Conservation (phyloP, 1,139 yeast genomes). For the Fermentozyma sake region DNA sequence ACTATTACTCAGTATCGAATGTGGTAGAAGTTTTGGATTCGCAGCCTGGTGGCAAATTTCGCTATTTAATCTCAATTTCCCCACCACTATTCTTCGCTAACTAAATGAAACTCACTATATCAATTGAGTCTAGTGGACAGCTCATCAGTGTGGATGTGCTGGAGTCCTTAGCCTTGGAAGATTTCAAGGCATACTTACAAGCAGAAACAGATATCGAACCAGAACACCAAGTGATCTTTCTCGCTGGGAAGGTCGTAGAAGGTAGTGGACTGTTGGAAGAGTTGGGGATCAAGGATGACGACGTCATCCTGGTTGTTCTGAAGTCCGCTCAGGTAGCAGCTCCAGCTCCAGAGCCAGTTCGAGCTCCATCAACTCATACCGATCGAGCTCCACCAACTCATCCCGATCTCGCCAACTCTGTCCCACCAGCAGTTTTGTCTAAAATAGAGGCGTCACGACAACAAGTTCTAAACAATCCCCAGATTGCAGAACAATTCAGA, state of each 20-base stretch:
- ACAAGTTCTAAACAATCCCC: conserved; percentile 39
- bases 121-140: conserved; percentile 26
- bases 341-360: conserved; percentile 34
- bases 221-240: conserved; percentile 41
- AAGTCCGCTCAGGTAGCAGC: too few relatives aligned
- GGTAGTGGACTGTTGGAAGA: conserved; percentile 37
- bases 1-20: too few relatives aligned
- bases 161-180: conserved; percentile 58
- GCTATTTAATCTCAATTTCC: too few relatives aligned
- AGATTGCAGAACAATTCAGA: conserved; percentile 29
- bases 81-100: neutral
- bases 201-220: conserved; percentile 63
- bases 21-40: too few relatives aligned
- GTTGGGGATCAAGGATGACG: conserved; percentile 51
- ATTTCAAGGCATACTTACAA: conserved; percentile 72
- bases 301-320: conserved; percentile 49
- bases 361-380: too few relatives aligned
- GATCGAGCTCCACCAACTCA: too few relatives aligned
- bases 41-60: too few relatives aligned
- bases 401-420: too few relatives aligned
- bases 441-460: too few relatives aligned
- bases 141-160: conserved; percentile 53
- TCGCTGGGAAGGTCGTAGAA: conserved; percentile 42
- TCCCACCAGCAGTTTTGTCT: too few relatives aligned
- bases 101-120: conserved; percentile 35